These are phyloP conservation scores for Penicillium silybi DNA, from an alignment of 495 filamentous ascomycete genomes.

Conservation along the genomic window DNA sequence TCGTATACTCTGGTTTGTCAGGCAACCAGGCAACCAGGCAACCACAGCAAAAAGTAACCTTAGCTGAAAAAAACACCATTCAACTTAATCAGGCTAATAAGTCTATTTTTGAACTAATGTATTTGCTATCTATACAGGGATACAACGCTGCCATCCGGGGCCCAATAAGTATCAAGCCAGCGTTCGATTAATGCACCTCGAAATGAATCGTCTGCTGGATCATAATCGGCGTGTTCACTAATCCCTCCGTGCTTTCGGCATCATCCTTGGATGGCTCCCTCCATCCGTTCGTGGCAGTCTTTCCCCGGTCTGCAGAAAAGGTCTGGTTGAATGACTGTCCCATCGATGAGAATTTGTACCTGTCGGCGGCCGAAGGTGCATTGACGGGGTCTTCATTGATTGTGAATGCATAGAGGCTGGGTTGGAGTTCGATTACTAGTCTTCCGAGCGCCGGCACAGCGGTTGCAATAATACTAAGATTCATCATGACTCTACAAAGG, in stretches of 20 bases:
- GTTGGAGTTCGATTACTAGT: slow-evolving; percentile 29
- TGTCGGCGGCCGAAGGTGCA: not conserved
- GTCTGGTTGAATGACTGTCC: slow-evolving; percentile 5
- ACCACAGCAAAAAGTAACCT: no score
- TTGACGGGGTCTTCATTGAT: slow-evolving; percentile 21
- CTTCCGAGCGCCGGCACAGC: slow-evolving; percentile 28
- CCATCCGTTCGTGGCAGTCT: slow-evolving; percentile 14
- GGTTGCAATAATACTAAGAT: slow-evolving; percentile 26
- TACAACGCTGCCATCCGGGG: not conserved
- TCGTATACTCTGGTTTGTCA: no score
- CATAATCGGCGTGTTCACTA: slow-evolving; percentile 9
- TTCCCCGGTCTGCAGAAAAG: not conserved
- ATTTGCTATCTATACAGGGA: not conserved
- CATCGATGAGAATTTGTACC: slow-evolving; percentile 17
- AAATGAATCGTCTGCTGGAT: slow-evolving; percentile 24
- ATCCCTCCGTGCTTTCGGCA: slow-evolving; percentile 18
- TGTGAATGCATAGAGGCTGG: slow-evolving; percentile 20
- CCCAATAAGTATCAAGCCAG: not conserved
- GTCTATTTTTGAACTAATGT: not conserved
- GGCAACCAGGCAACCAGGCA: no score
- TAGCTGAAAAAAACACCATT: no score
- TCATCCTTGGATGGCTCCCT: slow-evolving; percentile 16
- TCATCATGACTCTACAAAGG: slow-evolving; percentile 20
- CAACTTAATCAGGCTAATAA: not conserved
- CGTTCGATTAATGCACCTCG: slow-evolving; percentile 11